Conservation (phyloP, 306 rosid genomes). For the Acacia melanoxylon region DNA sequence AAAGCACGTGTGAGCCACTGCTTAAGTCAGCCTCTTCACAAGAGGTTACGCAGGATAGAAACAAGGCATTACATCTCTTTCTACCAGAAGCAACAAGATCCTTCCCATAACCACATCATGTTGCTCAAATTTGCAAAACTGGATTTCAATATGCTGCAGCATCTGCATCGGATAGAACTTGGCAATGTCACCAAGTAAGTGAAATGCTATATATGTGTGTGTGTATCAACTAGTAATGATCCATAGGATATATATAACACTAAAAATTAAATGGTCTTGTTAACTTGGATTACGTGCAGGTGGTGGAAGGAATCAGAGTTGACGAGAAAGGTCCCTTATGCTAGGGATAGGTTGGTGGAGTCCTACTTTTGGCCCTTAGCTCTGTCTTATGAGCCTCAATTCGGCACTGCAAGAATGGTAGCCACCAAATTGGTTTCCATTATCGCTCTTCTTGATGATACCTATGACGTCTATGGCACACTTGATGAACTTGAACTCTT, state of each 20-base stretch:
- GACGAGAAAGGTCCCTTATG: slow-evolving; percentile 2
- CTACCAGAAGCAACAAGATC: not conserved
- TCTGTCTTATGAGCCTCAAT: slow-evolving; percentile 26
- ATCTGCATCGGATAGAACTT: not conserved
- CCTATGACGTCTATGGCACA: slow-evolving; percentile 37
- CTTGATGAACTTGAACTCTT: slow-evolving; percentile 22
- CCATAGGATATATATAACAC: not conserved
- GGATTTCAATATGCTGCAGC: not conserved
- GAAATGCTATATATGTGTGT: no score
- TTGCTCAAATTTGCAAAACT: not conserved
- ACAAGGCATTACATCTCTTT: not conserved
- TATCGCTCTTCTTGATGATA: slow-evolving; percentile 26
- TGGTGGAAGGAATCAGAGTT: slow-evolving; percentile 41
- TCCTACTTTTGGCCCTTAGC: slow-evolving; percentile 27
- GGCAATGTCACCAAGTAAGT: not conserved
- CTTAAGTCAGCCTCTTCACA: not conserved
- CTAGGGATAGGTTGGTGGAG: slow-evolving; percentile 38
- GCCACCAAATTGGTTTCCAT: slow-evolving; percentile 16
- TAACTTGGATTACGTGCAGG: not conserved
- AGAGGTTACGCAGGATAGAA: not conserved
- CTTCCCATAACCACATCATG: not conserved
- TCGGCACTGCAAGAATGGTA: slow-evolving; percentile 11
- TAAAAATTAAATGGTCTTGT: not conserved
- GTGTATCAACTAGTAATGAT: not conserved
- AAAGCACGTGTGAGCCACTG: not conserved